phyloP scores from a whole-genome alignment of 2,329 filamentous ascomycete species.

The Colletotrichum abscissum region DNA sequence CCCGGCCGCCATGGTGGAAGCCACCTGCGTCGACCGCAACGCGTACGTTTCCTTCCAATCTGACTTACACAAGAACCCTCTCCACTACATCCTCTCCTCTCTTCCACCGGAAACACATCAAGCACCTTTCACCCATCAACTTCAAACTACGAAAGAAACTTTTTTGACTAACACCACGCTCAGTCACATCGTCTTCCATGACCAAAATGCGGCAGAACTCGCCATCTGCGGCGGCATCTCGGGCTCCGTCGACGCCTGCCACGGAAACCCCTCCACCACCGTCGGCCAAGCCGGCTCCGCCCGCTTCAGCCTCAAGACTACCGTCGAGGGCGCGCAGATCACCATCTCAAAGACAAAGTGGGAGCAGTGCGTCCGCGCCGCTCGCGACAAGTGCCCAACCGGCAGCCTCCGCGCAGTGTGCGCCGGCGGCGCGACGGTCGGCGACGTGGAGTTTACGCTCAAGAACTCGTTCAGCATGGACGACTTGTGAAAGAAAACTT shows the following conservation, averaged over 20 bases:
- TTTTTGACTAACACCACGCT: constrained; percentile 12
- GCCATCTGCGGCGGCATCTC: constrained; percentile 64
- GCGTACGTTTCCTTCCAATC: constrained; percentile 46
- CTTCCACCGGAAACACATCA: background rate
- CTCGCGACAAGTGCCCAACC: constrained; percentile 60
- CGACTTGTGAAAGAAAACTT: constrained; percentile 4
- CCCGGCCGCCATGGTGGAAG: constrained; percentile 52
- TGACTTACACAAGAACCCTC: background rate
- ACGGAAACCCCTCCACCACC: constrained; percentile 55
- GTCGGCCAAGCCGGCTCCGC: constrained; percentile 59
- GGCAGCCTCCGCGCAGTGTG: constrained; percentile 60
- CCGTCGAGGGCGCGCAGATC: constrained; percentile 57
- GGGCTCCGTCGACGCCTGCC: constrained; percentile 57
- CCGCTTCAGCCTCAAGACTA: constrained; percentile 57
- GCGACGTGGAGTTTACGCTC: constrained; percentile 54
- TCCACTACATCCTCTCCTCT: background rate
- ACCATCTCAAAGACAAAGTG: constrained; percentile 63
- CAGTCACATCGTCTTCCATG: constrained; percentile 58
- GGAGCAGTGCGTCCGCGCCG: constrained; percentile 66
- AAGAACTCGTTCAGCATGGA: constrained; percentile 7
- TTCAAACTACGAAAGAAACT: too few species aligned
- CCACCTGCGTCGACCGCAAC: constrained; percentile 53
- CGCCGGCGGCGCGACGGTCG: constrained; percentile 57
- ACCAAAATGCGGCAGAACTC: constrained; percentile 60
- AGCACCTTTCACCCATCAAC: background rate